A percentile compares a stretch with the other conserved stretches of the same genome.
phyloP scores from a whole-genome alignment of 1,284 basidiomycete species.

The Cryptococcus depauperatus region DNA sequence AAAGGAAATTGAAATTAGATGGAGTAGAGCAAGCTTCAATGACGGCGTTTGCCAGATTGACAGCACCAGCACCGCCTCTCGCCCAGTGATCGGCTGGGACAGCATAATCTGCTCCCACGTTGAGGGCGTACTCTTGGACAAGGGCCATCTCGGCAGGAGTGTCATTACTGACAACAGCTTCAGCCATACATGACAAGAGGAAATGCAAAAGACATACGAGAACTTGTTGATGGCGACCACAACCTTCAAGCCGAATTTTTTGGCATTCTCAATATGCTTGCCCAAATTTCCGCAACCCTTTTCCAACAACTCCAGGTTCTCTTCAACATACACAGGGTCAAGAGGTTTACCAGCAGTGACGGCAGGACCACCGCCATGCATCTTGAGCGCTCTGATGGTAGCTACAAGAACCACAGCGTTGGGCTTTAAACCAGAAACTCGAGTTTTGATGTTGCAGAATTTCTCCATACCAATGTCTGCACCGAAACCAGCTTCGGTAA shows the following conservation, averaged over 20 bases:
- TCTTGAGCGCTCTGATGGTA: constrained; percentile 94
- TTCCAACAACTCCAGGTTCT: constrained; percentile 82
- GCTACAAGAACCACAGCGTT: constrained; percentile 95
- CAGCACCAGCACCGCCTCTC: constrained; percentile 78
- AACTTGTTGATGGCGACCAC: constrained; percentile 95
- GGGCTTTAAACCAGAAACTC: constrained; percentile 82
- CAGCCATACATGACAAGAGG: background rate
- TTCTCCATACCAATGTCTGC: constrained; percentile 99
- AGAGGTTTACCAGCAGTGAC: constrained; percentile 90
- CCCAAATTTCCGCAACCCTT: constrained; percentile 89
- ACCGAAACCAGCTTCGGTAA: constrained; percentile 97
- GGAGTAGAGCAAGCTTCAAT: constrained; percentile 73
- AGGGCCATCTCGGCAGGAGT: constrained; percentile 83
- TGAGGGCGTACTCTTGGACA: constrained; percentile 68
- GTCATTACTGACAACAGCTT: constrained; percentile 58
- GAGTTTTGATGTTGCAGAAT: constrained; percentile 99
- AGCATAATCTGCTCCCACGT: constrained; percentile 87
- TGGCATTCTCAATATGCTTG: constrained; percentile 90
- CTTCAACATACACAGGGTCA: constrained; percentile 86
- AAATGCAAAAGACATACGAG: constrained; percentile 53
- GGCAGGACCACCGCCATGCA: constrained; percentile 97
- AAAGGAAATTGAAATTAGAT: constrained; percentile 81
- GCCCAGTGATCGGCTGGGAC: constrained; percentile 97
- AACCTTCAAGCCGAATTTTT: constrained; percentile 95
- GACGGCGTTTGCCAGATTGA: constrained; percentile 78